These are phyloP conservation scores for Pichia exigua DNA, from an alignment of 805 yeast species.

Conservation along the genomic window DNA sequence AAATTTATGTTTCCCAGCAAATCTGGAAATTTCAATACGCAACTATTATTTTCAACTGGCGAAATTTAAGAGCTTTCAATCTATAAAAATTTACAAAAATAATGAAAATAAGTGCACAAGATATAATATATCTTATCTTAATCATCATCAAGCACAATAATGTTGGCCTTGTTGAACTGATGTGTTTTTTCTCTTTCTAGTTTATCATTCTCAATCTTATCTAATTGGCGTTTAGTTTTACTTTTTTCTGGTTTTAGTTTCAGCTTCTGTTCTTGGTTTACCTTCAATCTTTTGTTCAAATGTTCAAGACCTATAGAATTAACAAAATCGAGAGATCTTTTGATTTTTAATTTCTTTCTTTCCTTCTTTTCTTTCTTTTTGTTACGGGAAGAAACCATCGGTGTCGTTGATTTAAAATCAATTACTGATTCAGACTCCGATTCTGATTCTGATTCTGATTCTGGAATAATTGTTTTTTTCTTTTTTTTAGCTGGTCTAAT, in stretches of 20 bases:
- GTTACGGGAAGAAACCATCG: neutral
- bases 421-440: neutral
- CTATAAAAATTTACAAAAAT: neutral
- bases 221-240: neutral
- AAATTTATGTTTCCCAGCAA: neutral
- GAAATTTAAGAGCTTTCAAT: neutral
- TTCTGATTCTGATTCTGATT: neutral
- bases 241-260: neutral
- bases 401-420: neutral
- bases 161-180: neutral
- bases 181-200: neutral
- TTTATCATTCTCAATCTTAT: neutral
- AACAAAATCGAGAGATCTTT: neutral
- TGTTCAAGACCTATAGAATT: neutral
- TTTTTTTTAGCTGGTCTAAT: neutral
- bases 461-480: neutral
- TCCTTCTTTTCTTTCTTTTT: neutral
- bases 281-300: neutral
- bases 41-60: too few species aligned
- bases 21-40: too few species aligned
- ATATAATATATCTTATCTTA: neutral
- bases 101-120: neutral
- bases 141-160: neutral
- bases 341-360: neutral
- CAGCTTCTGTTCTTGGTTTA: neutral